These are phyloP conservation scores for Osmanthus fragrans DNA, from an alignment of 257 asterid species.

Conservation along the genomic window DNA sequence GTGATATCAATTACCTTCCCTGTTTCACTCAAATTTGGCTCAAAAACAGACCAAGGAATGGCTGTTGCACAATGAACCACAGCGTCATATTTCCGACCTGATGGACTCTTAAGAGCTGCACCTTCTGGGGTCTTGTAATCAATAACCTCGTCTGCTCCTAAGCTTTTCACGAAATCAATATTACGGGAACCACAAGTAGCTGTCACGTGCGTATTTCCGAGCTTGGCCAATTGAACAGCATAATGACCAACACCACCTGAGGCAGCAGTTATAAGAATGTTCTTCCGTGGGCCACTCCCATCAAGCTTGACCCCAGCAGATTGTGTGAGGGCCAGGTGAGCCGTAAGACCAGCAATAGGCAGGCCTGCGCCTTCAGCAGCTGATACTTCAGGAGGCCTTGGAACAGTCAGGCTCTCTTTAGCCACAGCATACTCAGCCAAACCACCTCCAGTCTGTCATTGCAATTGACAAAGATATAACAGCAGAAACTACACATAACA, in stretches of 20 bases:
- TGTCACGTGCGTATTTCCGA: conserved; percentile 65
- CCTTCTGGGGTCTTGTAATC: conserved; percentile 74
- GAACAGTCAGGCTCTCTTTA: conserved; percentile 47
- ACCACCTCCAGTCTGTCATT: conserved; percentile 51
- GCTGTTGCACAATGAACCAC: conserved; percentile 58
- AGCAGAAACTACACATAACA: background rate
- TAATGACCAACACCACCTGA: conserved; percentile 82
- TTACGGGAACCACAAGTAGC: conserved; percentile 86
- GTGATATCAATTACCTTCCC: conserved; percentile 62
- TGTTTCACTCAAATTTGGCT: conserved; percentile 41
- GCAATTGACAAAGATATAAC: background rate
- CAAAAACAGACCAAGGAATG: conserved; percentile 58
- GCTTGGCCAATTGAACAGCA: conserved; percentile 73
- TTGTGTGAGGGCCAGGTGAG: conserved; percentile 48
- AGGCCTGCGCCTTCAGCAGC: conserved; percentile 62
- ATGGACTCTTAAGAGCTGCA: conserved; percentile 60
- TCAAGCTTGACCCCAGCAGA: conserved; percentile 47
- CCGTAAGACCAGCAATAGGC: conserved; percentile 61
- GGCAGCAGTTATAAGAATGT: conserved; percentile 67
- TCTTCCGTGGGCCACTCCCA: conserved; percentile 41
- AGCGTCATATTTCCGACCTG: conserved; percentile 58
- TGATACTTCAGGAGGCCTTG: conserved; percentile 53
- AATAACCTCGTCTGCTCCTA: conserved; percentile 80
- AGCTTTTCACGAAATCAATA: conserved; percentile 50
- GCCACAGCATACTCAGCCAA: conserved; percentile 62